Conservation (phyloP, 2,329 filamentous ascomycete genomes). For the Monilinia aucupariae region DNA sequence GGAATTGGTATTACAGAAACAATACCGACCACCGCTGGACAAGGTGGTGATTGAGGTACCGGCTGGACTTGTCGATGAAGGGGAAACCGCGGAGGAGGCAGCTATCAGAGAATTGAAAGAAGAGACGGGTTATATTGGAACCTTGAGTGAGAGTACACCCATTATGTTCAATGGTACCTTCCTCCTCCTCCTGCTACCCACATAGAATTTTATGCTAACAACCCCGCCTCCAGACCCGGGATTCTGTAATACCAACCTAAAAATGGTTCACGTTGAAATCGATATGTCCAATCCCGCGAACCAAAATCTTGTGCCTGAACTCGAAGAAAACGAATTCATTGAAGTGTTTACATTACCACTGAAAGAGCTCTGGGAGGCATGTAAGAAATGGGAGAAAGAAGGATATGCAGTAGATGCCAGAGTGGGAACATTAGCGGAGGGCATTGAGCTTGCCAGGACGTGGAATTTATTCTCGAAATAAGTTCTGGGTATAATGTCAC, state of each 20-base stretch:
- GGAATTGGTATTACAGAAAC: slow-evolving; percentile 60
- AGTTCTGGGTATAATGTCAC: not conserved
- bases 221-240: slow-evolving; percentile 44
- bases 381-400: slow-evolving; percentile 40
- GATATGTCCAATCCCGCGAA: slow-evolving; percentile 43
- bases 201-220: not conserved
- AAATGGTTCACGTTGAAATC: slow-evolving; percentile 47
- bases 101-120: slow-evolving; percentile 60
- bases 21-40: slow-evolving; percentile 58
- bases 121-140: slow-evolving; percentile 61
- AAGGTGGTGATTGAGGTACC: slow-evolving; percentile 58
- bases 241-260: slow-evolving; percentile 62
- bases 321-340: slow-evolving; percentile 50
- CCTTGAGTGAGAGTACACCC: slow-evolving; percentile 51
- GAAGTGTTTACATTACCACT: slow-evolving; percentile 46
- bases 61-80: slow-evolving; percentile 57
- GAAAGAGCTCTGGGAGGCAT: slow-evolving; percentile 42
- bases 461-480: slow-evolving; percentile 32
- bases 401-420: slow-evolving; percentile 39
- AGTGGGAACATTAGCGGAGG: slow-evolving; percentile 38
- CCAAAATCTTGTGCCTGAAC: slow-evolving; percentile 41
- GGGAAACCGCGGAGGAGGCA: slow-evolving; percentile 55
- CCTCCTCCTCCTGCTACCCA: not conserved
- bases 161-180: slow-evolving; percentile 56
- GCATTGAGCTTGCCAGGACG: slow-evolving; percentile 37